Evolutionary conservation across 345 rosid genomes (phyloP), one percentile per base, ranked within the genome.

Genomic region (Sisymbrium altissimum): DNA sequence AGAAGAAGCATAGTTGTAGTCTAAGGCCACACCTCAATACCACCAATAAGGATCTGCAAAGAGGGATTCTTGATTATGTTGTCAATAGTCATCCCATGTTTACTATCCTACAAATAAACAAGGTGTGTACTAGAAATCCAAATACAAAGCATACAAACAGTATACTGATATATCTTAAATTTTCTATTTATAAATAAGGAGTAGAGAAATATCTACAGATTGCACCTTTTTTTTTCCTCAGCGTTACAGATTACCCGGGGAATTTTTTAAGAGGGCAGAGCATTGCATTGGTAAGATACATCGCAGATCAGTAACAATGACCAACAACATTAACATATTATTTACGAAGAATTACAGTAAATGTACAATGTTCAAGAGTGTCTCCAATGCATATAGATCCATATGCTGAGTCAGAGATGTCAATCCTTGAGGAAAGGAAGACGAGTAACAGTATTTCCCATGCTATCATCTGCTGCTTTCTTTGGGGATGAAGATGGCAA

Each of bases 11-110:
- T 14, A 57, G 63, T 21, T 57, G 45, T 48, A 17, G 52, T 64
- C 7, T 5, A 52, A 73, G 30, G 56, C 36, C 65, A 61, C 75
- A 55, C 98, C 98, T 91, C 98, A 64, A 93, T 88, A 82, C 98
- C 95, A 59, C 98, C 97, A 10, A 94, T 86, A 73, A 91, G 96
- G 70, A 85, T 85, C 81, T 89, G 97, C 60, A 91, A 77, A 66
- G 95, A 94, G 32, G 98, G 98, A 76, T 91, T 94, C 78, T 94
- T 94, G 27, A 94, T 88, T 73, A 91, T 82, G 83, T 79, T 94
- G 70, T 94, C 97, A 70, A 94, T 91, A 9, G 96, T 88, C 83
- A 86, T 87, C 75, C 98, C 98, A 85, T 88, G 98, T n/a, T n/a
- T n/a, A n/a, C n/a, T n/a, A n/a, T n/a, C n/a, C n/a, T n/a, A n/a